These are phyloP conservation scores for Marasmius tenuissimus DNA, from an alignment of 1,284 basidiomycete species.

Conservation along the genomic window DNA sequence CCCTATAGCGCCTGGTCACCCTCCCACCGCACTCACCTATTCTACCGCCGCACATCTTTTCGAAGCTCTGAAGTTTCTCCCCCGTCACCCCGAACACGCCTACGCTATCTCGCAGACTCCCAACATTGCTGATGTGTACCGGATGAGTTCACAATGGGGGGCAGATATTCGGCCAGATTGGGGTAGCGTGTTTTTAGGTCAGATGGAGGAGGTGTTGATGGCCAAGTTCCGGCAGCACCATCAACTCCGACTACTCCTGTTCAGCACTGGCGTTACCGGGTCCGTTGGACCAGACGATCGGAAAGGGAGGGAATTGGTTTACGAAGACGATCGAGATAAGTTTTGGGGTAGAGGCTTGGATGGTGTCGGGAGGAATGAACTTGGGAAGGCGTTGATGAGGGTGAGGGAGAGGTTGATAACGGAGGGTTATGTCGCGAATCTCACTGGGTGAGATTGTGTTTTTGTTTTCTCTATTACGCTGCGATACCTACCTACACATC, in stretches of 20 bases:
- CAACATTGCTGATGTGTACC: constrained; percentile 49
- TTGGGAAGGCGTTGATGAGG: constrained; percentile 42
- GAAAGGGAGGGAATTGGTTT: constrained; percentile 8
- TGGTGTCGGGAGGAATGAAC: constrained; percentile 38
- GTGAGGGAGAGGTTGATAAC: constrained; percentile 27
- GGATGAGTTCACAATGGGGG: constrained; percentile 40
- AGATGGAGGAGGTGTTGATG: constrained; percentile 39
- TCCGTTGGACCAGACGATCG: neutral
- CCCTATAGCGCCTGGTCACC: neutral
- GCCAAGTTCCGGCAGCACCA: constrained; percentile 44
- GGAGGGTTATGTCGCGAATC: neutral
- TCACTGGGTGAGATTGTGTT: neutral
- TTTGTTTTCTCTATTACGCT: neutral
- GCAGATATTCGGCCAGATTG: constrained; percentile 49
- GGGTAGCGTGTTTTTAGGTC: constrained; percentile 46
- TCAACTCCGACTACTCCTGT: constrained; percentile 33
- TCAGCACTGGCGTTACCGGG: constrained; percentile 31
- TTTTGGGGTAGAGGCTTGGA: constrained; percentile 39
- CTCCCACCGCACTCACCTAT: constrained; percentile 37
- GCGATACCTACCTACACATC: no score
- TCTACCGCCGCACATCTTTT: constrained; percentile 66
- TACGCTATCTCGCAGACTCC: constrained; percentile 48
- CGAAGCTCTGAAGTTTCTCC: constrained; percentile 66
- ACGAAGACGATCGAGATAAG: constrained; percentile 37
- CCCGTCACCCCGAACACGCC: constrained; percentile 46